Evolutionary conservation across 2,329 filamentous ascomycete genomes (phyloP).

Genomic region (Aspergillus oerlinghausenensis): DNA sequence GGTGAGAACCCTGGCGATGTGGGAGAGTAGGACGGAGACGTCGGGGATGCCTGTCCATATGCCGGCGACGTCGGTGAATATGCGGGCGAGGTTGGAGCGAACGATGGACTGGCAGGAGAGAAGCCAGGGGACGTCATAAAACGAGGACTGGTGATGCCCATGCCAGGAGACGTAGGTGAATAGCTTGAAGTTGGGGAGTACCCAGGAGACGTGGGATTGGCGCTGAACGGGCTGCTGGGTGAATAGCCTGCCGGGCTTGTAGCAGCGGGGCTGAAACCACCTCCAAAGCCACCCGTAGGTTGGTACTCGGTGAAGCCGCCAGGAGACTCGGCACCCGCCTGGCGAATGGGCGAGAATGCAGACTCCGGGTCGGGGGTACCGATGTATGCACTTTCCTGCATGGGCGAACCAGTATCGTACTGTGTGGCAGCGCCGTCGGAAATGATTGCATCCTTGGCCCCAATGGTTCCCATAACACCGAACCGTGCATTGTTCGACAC

Average conservation of each 20-base stretch:
- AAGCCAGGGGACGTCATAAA: constrained; percentile 52
- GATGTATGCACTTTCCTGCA: constrained; percentile 55
- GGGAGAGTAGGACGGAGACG: constrained; percentile 49
- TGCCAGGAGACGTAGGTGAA: constrained; percentile 71
- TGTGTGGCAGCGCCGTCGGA: constrained; percentile 83
- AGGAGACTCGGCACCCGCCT: constrained; percentile 60
- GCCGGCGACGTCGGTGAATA: constrained; percentile 76
- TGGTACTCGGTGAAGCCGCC: constrained; percentile 62
- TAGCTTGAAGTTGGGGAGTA: constrained; percentile 61
- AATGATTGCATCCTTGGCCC: constrained; percentile 67
- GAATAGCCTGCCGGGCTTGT: constrained; percentile 62
- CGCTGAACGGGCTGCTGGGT: constrained; percentile 72
- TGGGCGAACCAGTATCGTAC: constrained; percentile 70
- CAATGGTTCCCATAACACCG: constrained; percentile 74
- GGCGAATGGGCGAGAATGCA: constrained; percentile 68
- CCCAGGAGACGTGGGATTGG: constrained; percentile 64
- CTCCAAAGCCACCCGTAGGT: constrained; percentile 58
- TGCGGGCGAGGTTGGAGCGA: constrained; percentile 54
- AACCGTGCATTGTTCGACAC: constrained; percentile 87
- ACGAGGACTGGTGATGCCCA: constrained; percentile 52
- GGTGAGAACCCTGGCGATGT: constrained; percentile 54
- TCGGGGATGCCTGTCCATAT: constrained; percentile 63
- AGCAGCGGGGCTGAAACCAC: constrained; percentile 62
- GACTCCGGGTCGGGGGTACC: constrained; percentile 62
- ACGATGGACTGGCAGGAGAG: constrained; percentile 51